Conservation (phyloP, 1,139 yeast genomes). For the Saccharomyces hybrid region DNA sequence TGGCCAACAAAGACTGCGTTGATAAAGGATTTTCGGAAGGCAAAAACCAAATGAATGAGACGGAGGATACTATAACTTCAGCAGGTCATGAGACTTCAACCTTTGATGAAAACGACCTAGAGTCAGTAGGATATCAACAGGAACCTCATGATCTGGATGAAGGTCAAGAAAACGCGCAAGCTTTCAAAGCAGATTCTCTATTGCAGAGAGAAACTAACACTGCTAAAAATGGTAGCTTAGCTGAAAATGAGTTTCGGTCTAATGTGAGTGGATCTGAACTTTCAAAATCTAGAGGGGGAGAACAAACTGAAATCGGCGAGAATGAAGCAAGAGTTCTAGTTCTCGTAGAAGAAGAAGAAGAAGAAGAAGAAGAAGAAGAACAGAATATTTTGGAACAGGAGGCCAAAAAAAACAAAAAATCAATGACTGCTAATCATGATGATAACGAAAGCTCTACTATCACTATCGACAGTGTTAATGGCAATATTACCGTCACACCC, state of each 20-base stretch:
- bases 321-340: neutral
- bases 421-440: neutral
- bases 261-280: neutral
- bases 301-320: neutral
- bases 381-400: neutral
- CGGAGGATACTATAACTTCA: neutral
- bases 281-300: neutral
- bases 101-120: neutral
- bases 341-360: neutral
- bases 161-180: neutral
- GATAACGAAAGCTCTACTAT: too few species aligned
- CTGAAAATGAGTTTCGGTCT: neutral
- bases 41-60: neutral
- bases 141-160: neutral
- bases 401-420: neutral
- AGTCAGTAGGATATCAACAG: neutral
- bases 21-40: neutral
- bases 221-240: neutral
- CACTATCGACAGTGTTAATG: neutral
- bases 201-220: neutral
- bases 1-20: neutral
- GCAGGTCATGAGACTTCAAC: neutral
- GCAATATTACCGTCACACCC: neutral
- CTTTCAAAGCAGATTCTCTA: neutral
- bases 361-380: neutral